Evolutionary conservation across 1,284 basidiomycete genomes (phyloP).

Genomic region (Cryptococcus sp.): DNA sequence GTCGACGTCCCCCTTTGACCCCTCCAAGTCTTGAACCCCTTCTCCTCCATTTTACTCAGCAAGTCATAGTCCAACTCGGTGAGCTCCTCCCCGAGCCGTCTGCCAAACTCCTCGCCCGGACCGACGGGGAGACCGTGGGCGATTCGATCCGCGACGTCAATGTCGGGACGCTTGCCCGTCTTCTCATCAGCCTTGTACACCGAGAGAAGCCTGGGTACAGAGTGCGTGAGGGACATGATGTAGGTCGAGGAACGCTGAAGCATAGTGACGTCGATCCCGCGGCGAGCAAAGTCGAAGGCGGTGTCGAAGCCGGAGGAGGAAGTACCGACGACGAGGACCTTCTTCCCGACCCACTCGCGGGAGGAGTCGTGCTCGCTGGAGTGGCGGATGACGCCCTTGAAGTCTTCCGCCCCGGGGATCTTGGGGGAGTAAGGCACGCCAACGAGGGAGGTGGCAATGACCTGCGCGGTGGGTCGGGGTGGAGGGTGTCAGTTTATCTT

Average conservation of each 20-base stretch:
- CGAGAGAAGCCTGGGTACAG: conserved; percentile 49
- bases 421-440: conserved; percentile 23
- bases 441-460: conserved; percentile 34
- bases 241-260: conserved; percentile 63
- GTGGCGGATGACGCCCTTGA: conserved; percentile 58
- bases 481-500: not conserved
- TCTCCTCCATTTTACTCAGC: conserved; percentile 56
- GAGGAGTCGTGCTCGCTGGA: conserved; percentile 56
- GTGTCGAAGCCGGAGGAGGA: conserved; percentile 58
- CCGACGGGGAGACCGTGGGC: conserved; percentile 50
- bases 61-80: conserved; percentile 48
- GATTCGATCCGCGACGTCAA: conserved; percentile 53
- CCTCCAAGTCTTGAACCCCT: conserved; percentile 51
- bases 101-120: conserved; percentile 25
- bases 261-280: conserved; percentile 59
- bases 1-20: conserved; percentile 26
- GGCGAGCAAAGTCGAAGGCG: conserved; percentile 52
- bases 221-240: conserved; percentile 55
- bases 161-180: conserved; percentile 51
- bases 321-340: conserved; percentile 60
- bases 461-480: conserved; percentile 1
- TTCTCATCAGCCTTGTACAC: conserved; percentile 43
- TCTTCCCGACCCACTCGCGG: conserved; percentile 57
- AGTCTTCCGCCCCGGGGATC: conserved; percentile 49
- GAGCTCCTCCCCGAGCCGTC: conserved; percentile 21